Evolutionary conservation across 2,329 filamentous ascomycete genomes (phyloP), one percentile per base, ranked within the genome.

Genomic region (Nigrospora sphaerica): DNA sequence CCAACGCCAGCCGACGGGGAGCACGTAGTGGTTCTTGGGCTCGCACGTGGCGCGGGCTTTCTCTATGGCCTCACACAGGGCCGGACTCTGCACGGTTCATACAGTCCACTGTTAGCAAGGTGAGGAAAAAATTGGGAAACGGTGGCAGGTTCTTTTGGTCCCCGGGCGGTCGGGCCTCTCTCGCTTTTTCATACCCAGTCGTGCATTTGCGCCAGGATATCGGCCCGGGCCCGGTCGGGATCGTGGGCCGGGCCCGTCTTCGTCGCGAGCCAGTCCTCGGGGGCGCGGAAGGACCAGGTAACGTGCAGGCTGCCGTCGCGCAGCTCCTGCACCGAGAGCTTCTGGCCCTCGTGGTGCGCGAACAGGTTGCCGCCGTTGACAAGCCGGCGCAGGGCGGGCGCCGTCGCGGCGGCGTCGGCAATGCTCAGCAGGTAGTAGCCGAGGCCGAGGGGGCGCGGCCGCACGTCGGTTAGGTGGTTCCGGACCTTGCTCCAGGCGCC

Each of bases 1-100:
- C 77, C 78, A 83, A 3, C 53, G 58, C 39, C 67, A 58, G 2
- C 72, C 72, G 2, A 74, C 57, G 0, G 78, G 77, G 11, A 84
- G 66, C 56, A 72, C 70, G 55, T 75, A 80, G 1, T 83, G 62
- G 1, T 69, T 69, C 47, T 72, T 62, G 2, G 67, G 62, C 1
- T 61, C 58, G 47, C 69, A 68, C 13, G 56, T 50, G 3, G 66
- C 71, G 13, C 67, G 60, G 28, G 69, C 61, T 40, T 68, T 58
- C 38, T 63, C 55, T 44, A 79, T 54, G 9, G 68, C 64, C 37
- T 71, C 64, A 19, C 62, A 68, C 14, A 77, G 57, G 14, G 60
- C 58, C 1, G 68, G 62, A 35, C 63, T 31, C 23, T 28, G 7
- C 23, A 7, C 23, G 7, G 23, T 28, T 10, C 23, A 28, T 9